Evolutionary conservation across 2,329 filamentous ascomycete species (phyloP), one percentile per base, ranked within the genome.

Genomic region (Fusarium staphyleae): DNA sequence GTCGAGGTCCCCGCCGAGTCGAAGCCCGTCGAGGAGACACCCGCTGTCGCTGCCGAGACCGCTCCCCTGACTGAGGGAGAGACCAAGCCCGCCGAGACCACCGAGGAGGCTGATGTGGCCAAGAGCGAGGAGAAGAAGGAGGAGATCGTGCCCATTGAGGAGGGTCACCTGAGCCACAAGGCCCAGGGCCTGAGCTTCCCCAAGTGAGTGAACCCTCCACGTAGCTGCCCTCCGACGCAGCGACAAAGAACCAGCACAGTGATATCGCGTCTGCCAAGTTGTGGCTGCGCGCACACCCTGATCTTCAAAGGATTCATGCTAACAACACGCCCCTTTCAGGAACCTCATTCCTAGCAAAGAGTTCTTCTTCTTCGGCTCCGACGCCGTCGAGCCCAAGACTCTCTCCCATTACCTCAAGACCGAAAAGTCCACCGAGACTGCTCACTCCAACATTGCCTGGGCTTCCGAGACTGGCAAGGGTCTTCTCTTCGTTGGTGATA

Each of bases 381-480:
- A 92, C 49, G 78, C 89, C 42, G 75, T 96, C 55, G 85, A 92
- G 70, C 77, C 85, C 67, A 88, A 93, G 77, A 82, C 88, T 71
- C 83, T 97, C 51, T 76, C 81, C 65, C 78, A 82, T 67, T 97
- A 93, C 81, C 82, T 96, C 67, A 91, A 92, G 78, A 87, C 86
- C 69, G 92, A 96, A 84, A 97, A 97, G 87, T 82, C 87, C 50
- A 82, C 87, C 47, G 81, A 83, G 57, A 75, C 87, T 63, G 88
- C 89, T 57, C 88, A 96, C 79, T 83, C 90, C 64, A 88, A 89
- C 67, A 88, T 87, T 66, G 89, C 95, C 29, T 97, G 95, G 91
- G 91, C 93, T 60, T 87, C 87, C 66, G 87, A 96, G 82, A 97
- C 93, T 54, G 93, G 93, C 75, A 96, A 96, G 82, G 95, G 95